Base-by-base conservation (phyloP, 495 filamentous ascomycete species). In the Daldinia childiae region DNA sequence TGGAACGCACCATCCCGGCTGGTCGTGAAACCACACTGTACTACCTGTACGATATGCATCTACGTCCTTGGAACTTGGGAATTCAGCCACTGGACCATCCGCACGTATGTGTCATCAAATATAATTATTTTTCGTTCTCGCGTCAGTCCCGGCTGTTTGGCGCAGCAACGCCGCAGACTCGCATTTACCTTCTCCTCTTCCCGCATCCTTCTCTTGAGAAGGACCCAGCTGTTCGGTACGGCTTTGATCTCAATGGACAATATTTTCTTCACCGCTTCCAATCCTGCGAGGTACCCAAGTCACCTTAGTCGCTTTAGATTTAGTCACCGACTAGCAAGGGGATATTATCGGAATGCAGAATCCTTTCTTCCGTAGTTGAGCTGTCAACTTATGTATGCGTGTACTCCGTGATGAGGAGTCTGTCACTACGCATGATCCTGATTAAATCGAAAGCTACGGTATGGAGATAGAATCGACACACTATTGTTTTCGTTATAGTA, bases 21-120 rank as follows among this genome's bases (percentile, higher is more conserved):
- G 71, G 66, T 66, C 71, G 71, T 73, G 71, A 73, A 73, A 73
- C 71, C 71, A 73, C 66, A 73, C 71, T 62, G 71, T 73, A 69
- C 62, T 29, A 73, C 65, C 24, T 64, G 27, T 64, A 62, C 58
- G 11, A 24, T 48, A 39, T 68, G 60, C 27, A 17, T 54, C 11
- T 73, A 64, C 60, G 58, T 62, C 66, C 57, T 73, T 51, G 67
- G 50, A 24, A 32, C 54, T 69, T 62, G 58, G 71, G 58, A 58
- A 41, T 17, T 73, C 65, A 73, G 65, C 65, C 70, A 68, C 61
- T 64, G 58, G 65, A 43, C 43, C 62, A 36, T 61, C 21, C 29
- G 30, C 62, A 51, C 34, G 51, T 64, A 66, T 73, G 66, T 73
- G 71, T 73, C 66, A 66, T 73, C 56, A 58, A 61, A 60, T 65